Evolutionary conservation across 1,284 basidiomycete genomes (phyloP).

Genomic region (Pseudozyma hubeiensis): DNA sequence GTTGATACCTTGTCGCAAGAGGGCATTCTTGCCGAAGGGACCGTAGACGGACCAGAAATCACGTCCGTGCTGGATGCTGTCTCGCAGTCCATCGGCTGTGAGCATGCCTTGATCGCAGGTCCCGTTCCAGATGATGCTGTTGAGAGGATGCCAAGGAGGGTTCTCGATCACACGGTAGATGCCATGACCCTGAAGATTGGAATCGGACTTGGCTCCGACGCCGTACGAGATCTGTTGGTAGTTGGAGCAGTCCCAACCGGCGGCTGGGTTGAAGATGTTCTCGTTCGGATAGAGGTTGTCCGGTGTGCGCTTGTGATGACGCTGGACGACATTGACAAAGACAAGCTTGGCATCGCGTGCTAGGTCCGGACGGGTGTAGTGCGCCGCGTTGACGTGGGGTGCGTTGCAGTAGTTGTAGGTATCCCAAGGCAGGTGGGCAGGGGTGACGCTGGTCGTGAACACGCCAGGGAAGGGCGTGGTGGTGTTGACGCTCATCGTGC

Average conservation of each 20-base stretch:
- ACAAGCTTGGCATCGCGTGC: constrained; percentile 48
- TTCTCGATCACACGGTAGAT: constrained; percentile 71
- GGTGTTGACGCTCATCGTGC: constrained; percentile 17
- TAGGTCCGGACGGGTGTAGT: constrained; percentile 33
- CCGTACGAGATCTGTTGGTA: constrained; percentile 43
- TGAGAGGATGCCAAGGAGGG: constrained; percentile 72
- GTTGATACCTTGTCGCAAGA: constrained; percentile 70
- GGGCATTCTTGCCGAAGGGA: constrained; percentile 69
- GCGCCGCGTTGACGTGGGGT: constrained; percentile 32
- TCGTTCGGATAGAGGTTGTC: constrained; percentile 73
- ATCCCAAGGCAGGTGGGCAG: constrained; percentile 36
- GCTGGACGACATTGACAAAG: constrained; percentile 52
- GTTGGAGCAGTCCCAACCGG: constrained; percentile 53
- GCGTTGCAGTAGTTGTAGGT: constrained; percentile 56
- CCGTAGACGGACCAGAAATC: constrained; percentile 74
- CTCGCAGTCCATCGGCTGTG: constrained; percentile 72
- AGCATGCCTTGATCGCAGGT: constrained; percentile 74
- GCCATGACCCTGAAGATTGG: constrained; percentile 27
- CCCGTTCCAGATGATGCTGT: constrained; percentile 73
- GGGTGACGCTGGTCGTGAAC: constrained; percentile 31
- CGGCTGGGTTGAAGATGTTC: constrained; percentile 70
- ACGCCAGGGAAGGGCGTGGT: constrained; percentile 29
- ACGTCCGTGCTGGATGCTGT: constrained; percentile 73
- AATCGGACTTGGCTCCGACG: constrained; percentile 16
- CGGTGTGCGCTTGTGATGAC: constrained; percentile 65